Conservation (phyloP, 2,329 filamentous ascomycete species). For the Neoscytalidium dimidiatum region DNA sequence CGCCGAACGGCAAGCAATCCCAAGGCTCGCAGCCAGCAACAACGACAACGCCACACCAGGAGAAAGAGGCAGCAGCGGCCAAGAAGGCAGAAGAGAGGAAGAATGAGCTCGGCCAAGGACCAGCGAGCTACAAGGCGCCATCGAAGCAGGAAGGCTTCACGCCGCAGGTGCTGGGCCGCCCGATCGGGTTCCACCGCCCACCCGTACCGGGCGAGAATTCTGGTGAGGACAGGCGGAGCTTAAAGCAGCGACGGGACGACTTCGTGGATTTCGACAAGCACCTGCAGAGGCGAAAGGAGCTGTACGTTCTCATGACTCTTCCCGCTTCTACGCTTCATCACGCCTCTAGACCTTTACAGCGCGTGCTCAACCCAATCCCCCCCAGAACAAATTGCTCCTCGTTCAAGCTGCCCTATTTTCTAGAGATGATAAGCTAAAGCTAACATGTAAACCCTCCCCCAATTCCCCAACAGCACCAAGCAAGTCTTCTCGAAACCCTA, state of each 20-base stretch:
- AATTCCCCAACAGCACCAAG: slow-evolving; percentile 27
- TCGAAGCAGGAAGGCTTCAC: slow-evolving; percentile 41
- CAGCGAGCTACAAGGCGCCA: slow-evolving; percentile 16
- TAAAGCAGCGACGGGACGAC: slow-evolving; percentile 72
- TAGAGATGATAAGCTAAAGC: too few species aligned
- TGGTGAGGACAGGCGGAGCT: slow-evolving; percentile 68
- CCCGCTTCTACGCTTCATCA: not conserved
- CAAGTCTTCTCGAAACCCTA: slow-evolving; percentile 84
- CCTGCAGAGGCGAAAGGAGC: slow-evolving; percentile 69
- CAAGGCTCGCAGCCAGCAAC: not conserved
- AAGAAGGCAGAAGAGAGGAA: not conserved
- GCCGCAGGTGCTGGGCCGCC: slow-evolving; percentile 62
- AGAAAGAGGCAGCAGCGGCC: not conserved
- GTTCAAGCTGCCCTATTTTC: too few species aligned
- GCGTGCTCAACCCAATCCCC: too few species aligned
- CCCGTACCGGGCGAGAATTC: slow-evolving; percentile 80
- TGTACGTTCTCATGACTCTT: slow-evolving; percentile 55
- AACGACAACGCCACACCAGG: not conserved
- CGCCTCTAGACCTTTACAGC: too few species aligned
- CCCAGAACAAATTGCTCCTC: too few species aligned
- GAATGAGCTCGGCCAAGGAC: slow-evolving; percentile 14
- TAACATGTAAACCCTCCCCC: not conserved
- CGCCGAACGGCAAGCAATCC: not conserved
- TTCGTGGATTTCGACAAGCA: slow-evolving; percentile 87
- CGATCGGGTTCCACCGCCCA: slow-evolving; percentile 77